A percentile compares a stretch with the other conserved stretches of the same genome.
phyloP scores from a whole-genome alignment of 192 early-diverging fungal species.

The Powellomyces hirtus region DNA sequence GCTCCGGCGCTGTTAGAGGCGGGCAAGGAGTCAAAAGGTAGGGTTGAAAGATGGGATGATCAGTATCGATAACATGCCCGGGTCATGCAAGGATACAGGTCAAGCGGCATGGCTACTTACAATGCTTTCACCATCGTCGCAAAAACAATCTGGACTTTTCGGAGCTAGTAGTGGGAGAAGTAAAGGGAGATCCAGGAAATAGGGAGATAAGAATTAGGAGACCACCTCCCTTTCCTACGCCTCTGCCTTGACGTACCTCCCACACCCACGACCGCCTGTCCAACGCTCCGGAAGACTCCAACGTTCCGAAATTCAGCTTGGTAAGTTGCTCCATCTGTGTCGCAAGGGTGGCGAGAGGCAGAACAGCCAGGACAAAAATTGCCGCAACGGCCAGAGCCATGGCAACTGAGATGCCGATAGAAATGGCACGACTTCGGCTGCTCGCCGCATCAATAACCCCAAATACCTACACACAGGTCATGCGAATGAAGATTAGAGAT shows the following conservation, averaged over 20 bases:
- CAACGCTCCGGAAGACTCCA: conserved; percentile 1
- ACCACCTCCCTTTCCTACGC: no score
- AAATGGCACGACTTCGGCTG: not conserved
- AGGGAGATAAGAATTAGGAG: no score
- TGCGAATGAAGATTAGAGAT: no score
- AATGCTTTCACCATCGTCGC: conserved; percentile 3
- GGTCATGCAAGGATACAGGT: no score
- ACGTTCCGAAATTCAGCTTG: conserved; percentile 10
- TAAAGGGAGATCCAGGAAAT: no score
- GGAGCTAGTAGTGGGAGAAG: no score
- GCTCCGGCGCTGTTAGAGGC: conserved; percentile 1
- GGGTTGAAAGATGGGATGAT: no score
- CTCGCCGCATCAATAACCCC: conserved; percentile 10
- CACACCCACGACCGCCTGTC: not conserved
- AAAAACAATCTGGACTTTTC: not conserved
- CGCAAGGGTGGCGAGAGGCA: not conserved
- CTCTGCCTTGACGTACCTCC: conserved; percentile 9
- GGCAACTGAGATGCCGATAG: conserved; percentile 12
- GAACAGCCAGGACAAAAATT: conserved; percentile 1
- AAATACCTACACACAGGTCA: no score
- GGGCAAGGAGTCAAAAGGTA: not conserved
- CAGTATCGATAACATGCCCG: no score
- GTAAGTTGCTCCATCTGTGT: not conserved
- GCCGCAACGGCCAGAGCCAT: not conserved
- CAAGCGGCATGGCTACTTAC: not conserved